Evolutionary conservation across 2,329 filamentous ascomycete genomes (phyloP).

Genomic region (Teratosphaeria destructans): DNA sequence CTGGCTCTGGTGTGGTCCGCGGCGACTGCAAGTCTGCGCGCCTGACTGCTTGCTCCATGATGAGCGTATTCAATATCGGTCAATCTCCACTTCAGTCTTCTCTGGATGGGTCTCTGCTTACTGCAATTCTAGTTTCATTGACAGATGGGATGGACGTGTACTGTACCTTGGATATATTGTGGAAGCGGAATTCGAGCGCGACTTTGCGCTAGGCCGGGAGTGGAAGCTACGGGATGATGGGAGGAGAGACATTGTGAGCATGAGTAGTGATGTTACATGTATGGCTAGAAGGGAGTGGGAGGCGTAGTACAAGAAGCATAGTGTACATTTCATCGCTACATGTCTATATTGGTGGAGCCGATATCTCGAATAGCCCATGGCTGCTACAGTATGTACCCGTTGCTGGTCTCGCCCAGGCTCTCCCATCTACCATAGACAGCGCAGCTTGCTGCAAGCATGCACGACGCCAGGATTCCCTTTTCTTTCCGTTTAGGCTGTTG

Average conservation of each 20-base stretch:
- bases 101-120: too few species aligned
- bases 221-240: not conserved
- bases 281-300: not conserved
- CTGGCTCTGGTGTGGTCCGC: conserved; percentile 5
- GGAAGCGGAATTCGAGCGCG: not conserved
- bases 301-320: not conserved
- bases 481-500: not conserved
- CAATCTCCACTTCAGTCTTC: not conserved
- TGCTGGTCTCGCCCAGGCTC: not conserved
- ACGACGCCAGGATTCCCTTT: too few species aligned
- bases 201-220: not conserved
- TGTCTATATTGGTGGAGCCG: not conserved
- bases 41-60: conserved; percentile 9
- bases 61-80: not conserved
- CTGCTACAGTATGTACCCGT: not conserved
- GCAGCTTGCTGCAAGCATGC: not conserved
- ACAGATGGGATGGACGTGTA: not conserved
- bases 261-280: not conserved
- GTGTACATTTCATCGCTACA: not conserved
- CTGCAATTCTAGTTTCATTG: not conserved
- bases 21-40: conserved; percentile 7
- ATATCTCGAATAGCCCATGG: not conserved
- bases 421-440: not conserved
- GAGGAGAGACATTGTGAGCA: not conserved
- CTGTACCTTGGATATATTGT: not conserved